Base-by-base conservation (phyloP, 495 filamentous ascomycete genomes). In the Penicillium desertorum region DNA sequence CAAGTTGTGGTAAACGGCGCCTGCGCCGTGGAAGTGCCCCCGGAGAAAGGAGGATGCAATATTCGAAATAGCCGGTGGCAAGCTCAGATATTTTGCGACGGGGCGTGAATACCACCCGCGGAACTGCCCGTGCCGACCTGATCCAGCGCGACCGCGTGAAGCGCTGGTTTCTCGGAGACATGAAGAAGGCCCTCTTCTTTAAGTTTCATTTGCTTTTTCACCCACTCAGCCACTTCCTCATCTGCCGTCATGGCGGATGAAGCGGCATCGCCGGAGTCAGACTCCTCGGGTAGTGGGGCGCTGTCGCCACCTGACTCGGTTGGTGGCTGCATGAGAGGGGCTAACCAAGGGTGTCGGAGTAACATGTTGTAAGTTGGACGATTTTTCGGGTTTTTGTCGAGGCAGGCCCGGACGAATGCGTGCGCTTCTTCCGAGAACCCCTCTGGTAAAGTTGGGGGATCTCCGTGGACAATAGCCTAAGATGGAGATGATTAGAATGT, bases 381-480 rank as follows among this genome's bases (percentile, higher is more conserved):
- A 30, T 94, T 83, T 51, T 88, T 90, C 3, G 94, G 92, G 55
- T 88, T 87, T 71, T 98, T 98, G 73, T 96, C 90, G 45, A 98
- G 81, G 70, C 95, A 98, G 46, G 88, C 86, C 20, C 80, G 79
- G 42, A 98, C 92, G 74, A 98, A 98, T 56, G 92, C 86, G 36
- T 87, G 87, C 0, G 95, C 92, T 5, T 84, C 80, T 36, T 87
- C 80, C 0, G 91, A 93, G 72, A 87, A 98, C 23, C 82, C 84
- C 32, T 88, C 82, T 29, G 94, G 94, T 19, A 98, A 81, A 62
- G 88, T 86, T 0, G 95, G 94, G 20, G 95, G 89, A 17, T 96
- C 91, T 45, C 94, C 94, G 66, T 98, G 90, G 22, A 99, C 94
- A 62, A 99, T 99, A 19, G 94, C 94, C 95, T 99, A 62, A 5